Base-by-base conservation (phyloP, 768 basidiomycete species). In the Cyclocybe aegerita region DNA sequence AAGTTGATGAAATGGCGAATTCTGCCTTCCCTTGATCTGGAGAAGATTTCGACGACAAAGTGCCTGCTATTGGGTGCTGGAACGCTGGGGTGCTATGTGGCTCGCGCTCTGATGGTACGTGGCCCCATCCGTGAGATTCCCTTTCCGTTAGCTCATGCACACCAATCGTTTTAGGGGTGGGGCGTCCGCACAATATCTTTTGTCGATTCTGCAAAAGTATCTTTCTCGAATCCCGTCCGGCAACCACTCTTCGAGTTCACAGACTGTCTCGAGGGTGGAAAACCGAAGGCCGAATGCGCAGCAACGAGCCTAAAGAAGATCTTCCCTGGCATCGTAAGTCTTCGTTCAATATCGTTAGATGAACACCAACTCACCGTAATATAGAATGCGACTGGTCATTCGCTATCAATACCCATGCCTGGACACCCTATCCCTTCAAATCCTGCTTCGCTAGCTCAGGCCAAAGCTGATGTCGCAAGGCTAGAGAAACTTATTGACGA, bases 1-100 rank as follows among this genome's bases (percentile, higher is more conserved):
- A 98, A 98, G 65, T 79, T 99, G 37, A 98, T 99, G 96, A 82
- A 93, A 14, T 98, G 96, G 96, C 81, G 96, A 14, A 93, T 98
- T 56, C 74, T 98, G 14, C 97, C 97, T 10, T 71, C 80, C 1
- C 82, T 99, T 43, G 81, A 98, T 56, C 78, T 98, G 9, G 95
- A 97, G 46, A 91, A 86, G 69, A 80, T 99, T 15, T 84, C 91
- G 1, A 62, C 67, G 0, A 92, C 94, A 2, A 80, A 72, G 52
- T 96, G 93, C 64, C 71, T 99, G 0, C 73, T 98, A 0, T 82
- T 99, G 1, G 97, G 97, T 3, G 95, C 96, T 0, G 97, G 97
- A 0, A 99, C 97, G 0, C 76, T 99, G 8, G 96, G 97, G 0
- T 99, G 97, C 65, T 98, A 98, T 62, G 96, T 98, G 30, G 85